A percentile compares a stretch with the other conserved stretches of the same genome.
Evolutionary conservation across 2,329 filamentous ascomycete genomes (phyloP).

Genomic region (Sporothrix inflata): DNA sequence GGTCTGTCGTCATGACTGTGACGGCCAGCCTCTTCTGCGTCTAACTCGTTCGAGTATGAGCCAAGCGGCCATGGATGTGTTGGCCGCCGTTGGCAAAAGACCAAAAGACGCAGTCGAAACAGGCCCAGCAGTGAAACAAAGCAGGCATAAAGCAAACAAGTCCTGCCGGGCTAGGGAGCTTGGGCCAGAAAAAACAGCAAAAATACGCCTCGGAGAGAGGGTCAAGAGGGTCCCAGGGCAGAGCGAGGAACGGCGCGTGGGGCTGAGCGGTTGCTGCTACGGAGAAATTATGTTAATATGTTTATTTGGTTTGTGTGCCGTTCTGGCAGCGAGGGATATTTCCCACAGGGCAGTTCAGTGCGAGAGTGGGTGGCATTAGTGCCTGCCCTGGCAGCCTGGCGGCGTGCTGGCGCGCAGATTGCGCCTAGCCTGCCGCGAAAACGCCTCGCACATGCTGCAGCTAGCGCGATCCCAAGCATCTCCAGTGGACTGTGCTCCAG

Average conservation of each 20-base stretch:
- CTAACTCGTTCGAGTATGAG: not conserved
- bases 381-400: slow-evolving; percentile 6
- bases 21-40: not conserved
- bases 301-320: no score
- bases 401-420: slow-evolving; percentile 16
- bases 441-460: slow-evolving; percentile 28
- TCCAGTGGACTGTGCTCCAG: not conserved
- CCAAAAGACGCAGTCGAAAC: slow-evolving; percentile 2
- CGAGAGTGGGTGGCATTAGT: no score
- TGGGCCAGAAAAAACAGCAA: not conserved
- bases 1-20: slow-evolving; percentile 21
- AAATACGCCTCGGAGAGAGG: slow-evolving; percentile 30
- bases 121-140: not conserved
- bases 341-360: not conserved
- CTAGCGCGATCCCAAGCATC: slow-evolving; percentile 6
- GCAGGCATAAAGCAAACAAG: not conserved
- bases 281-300: not conserved
- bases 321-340: not conserved
- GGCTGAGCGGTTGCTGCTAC: slow-evolving; percentile 31
- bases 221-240: slow-evolving; percentile 18
- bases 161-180: not conserved
- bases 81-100: not conserved
- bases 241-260: slow-evolving; percentile 30
- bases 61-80: not conserved
- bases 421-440: slow-evolving; percentile 29